Evolutionary conservation across 805 yeast genomes (phyloP).

Genomic region (Starmerella etchellsii): DNA sequence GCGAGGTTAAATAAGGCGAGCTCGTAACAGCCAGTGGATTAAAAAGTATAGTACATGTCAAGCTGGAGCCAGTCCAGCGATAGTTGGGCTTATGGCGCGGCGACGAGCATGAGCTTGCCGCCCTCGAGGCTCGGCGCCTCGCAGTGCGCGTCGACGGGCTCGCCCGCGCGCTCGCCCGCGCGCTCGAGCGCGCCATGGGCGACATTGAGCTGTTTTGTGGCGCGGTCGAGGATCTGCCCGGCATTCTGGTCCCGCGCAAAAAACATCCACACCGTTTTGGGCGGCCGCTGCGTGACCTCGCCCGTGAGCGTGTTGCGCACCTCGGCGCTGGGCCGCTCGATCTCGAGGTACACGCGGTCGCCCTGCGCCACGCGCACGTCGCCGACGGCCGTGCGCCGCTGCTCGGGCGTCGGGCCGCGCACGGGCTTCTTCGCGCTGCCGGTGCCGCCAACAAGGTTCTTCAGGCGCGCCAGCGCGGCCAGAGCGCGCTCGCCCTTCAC

Average conservation of each 20-base stretch:
- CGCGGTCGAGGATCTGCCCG: constrained; percentile 24
- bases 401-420: constrained; percentile 3
- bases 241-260: constrained; percentile 16
- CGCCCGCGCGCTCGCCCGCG: neutral
- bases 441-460: constrained; percentile 5
- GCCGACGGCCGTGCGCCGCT: constrained; percentile 27
- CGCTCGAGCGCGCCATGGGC: neutral
- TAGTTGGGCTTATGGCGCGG: too few relatives aligned
- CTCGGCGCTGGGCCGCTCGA: constrained; percentile 19
- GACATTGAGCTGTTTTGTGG: constrained; percentile 19
- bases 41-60: too few relatives aligned
- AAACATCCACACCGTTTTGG: constrained; percentile 20
- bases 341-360: constrained; percentile 27
- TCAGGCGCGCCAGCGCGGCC: constrained; percentile 14
- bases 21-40: too few relatives aligned
- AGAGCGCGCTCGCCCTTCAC: constrained; percentile 11
- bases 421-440: neutral
- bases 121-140: neutral
- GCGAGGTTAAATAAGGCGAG: too few relatives aligned
- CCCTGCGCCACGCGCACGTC: constrained; percentile 25
- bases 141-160: neutral
- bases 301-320: constrained; percentile 18
- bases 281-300: constrained; percentile 15
- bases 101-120: too few relatives aligned
- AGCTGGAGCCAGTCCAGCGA: too few relatives aligned